Base-by-base conservation (phyloP, 345 rosid genomes). In the Noccaea caerulescens region DNA sequence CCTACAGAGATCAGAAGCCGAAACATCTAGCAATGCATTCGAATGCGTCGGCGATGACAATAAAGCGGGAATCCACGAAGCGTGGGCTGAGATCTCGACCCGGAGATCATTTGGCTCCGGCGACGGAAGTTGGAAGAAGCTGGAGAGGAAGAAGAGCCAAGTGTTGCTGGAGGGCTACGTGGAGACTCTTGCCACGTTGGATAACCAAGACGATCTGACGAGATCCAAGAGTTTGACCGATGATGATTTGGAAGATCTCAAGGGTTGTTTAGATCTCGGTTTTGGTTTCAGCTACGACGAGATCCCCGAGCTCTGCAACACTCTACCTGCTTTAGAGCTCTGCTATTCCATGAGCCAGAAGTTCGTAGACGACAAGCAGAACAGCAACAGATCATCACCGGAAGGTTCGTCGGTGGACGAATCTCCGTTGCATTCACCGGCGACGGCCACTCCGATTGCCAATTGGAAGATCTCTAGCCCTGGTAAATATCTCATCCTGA, bases 401-500 rank as follows among this genome's bases (percentile, higher is more conserved):
- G 92, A 80, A 20, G 66, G 73, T 62, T 68, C 85, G 16, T 55
- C 85, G 34, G 13, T 42, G 39, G 23, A 81, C 7, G 84, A 82
- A 32, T 37, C 84, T 25, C 73, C 78, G 7, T 76, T 84, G 16
- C 67, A 2, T 27, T 27, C 30, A 3, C 30, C 30, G 30, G 30
- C 30, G 30, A 27, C 30, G 30, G 30, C 30, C 30, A 27, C 64
- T 62, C 79, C 71, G 10, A 76, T 88, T 70, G 90, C 98, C 14
- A 92, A 76, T 50, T 93, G 97, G 98, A 88, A 88, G 85, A 90
- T 93, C 81, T 93, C 98, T 54, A 87, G 93, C 75, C 98, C 97
- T 46, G 98, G 98, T 90, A 50, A 69, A 1, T 34, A 47, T 47
- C 53, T 73, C 25, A 39, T 53, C 13, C 66, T 5, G n/a, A 25